Conservation (phyloP, 116 monocot genomes). For the Zostera marina region DNA sequence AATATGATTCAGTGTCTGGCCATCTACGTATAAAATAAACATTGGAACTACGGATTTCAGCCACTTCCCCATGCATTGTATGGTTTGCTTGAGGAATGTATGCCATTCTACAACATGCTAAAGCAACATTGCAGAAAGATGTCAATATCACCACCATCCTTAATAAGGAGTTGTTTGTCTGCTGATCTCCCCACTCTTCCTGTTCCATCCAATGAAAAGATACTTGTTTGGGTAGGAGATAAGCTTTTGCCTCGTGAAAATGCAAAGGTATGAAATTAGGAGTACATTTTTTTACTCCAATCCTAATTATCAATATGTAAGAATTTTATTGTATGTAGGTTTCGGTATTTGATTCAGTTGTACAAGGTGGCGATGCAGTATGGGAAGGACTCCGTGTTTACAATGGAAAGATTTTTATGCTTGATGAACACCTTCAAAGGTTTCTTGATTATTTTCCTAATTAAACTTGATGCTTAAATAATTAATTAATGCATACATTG, state of each 20-base stretch:
- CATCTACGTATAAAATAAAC: no score
- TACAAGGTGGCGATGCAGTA: conserved; percentile 96
- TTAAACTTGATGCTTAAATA: no score
- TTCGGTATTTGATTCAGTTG: conserved; percentile 92
- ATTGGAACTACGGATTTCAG: conserved; percentile 2
- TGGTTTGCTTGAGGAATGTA: conserved; percentile 68
- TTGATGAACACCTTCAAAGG: conserved; percentile 88
- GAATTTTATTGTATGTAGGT: conserved; percentile 24
- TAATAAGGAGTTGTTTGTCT: conserved; percentile 37
- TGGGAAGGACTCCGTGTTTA: conserved; percentile 95
- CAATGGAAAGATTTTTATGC: conserved; percentile 74
- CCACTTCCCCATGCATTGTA: conserved; percentile 47
- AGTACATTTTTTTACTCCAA: background rate
- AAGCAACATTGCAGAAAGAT: conserved; percentile 27
- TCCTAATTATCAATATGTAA: background rate
- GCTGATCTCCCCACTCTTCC: conserved; percentile 38
- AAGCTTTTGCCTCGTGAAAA: conserved; percentile 62
- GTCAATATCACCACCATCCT: conserved; percentile 4
- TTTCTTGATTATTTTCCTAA: conserved; percentile 2
- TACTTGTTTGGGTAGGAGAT: conserved; percentile 92
- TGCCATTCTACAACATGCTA: conserved; percentile 88
- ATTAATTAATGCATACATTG: no score
- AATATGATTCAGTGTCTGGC: background rate
- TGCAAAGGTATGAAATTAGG: conserved; percentile 62
- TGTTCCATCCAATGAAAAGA: conserved; percentile 67